Conservation (phyloP, 345 rosid genomes). For the Balakata baccata region DNA sequence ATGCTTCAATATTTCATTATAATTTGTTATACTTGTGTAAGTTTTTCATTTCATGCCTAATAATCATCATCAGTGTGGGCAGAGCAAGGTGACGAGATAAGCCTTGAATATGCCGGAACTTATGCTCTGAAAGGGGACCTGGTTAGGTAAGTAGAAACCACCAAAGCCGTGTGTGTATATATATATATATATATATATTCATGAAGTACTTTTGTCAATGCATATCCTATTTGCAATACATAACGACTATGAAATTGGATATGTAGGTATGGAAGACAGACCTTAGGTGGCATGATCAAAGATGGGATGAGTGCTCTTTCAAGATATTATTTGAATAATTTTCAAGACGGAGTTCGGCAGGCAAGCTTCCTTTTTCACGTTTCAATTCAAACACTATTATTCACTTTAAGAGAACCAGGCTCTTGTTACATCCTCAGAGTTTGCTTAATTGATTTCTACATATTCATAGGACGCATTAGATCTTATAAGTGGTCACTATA, state of each 20-base stretch:
- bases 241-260: neutral
- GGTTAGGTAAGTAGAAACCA: constrained; percentile 53
- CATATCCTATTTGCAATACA: constrained; percentile 7
- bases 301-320: constrained; percentile 92
- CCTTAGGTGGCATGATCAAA: constrained; percentile 68
- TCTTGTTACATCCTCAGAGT: neutral
- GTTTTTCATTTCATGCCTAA: neutral
- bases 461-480: constrained; percentile 83
- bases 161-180: no score
- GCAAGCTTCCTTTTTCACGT: constrained; percentile 38
- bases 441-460: constrained; percentile 1
- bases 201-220: neutral
- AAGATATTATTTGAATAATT: constrained; percentile 88
- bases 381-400: neutral
- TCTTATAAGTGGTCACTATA: constrained; percentile 84
- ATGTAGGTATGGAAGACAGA: constrained; percentile 84
- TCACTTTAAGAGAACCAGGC: neutral
- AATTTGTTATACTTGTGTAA: constrained; percentile 8
- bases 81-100: constrained; percentile 94
- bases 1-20: constrained; percentile 1
- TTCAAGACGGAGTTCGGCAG: constrained; percentile 97
- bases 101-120: constrained; percentile 94
- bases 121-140: constrained; percentile 93
- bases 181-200: no score
- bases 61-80: constrained; percentile 71